These are phyloP conservation scores for Curvularia spicifera DNA, from an alignment of 2,329 filamentous ascomycete species.

Conservation along the genomic window DNA sequence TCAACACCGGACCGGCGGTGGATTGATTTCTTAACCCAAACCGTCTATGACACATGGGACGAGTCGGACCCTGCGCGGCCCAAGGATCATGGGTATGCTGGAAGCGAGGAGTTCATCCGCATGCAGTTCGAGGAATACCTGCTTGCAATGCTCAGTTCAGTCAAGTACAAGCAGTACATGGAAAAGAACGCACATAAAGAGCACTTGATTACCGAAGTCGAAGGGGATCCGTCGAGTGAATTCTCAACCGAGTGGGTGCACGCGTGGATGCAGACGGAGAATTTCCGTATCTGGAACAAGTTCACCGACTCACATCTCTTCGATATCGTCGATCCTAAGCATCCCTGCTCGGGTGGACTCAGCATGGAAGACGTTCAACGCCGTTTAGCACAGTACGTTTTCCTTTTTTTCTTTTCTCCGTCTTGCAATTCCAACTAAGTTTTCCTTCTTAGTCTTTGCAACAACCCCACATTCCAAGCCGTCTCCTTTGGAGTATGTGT, in stretches of 20 bases:
- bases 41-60: slow-evolving; percentile 96
- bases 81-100: slow-evolving; percentile 93
- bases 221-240: slow-evolving; percentile 83
- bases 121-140: slow-evolving; percentile 98
- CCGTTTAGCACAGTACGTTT: slow-evolving; percentile 71
- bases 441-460: slow-evolving; percentile 36
- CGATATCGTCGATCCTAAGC: slow-evolving; percentile 89
- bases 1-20: slow-evolving; percentile 89
- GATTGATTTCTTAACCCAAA: slow-evolving; percentile 95
- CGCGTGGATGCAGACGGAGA: slow-evolving; percentile 87
- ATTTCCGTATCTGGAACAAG: slow-evolving; percentile 86
- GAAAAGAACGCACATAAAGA: slow-evolving; percentile 59
- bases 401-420: slow-evolving; percentile 17
- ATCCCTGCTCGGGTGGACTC: slow-evolving; percentile 90
- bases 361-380: slow-evolving; percentile 95
- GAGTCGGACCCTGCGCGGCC: slow-evolving; percentile 84
- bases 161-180: slow-evolving; percentile 76
- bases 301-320: slow-evolving; percentile 82
- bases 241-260: slow-evolving; percentile 85
- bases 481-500: slow-evolving; percentile 41
- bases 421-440: slow-evolving; percentile 35
- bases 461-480: slow-evolving; percentile 38
- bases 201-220: slow-evolving; percentile 66
- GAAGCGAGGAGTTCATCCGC: slow-evolving; percentile 96
- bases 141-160: slow-evolving; percentile 81